Base-by-base conservation (phyloP, 306 rosid genomes). In the Pterocarpus macrocarpus region DNA sequence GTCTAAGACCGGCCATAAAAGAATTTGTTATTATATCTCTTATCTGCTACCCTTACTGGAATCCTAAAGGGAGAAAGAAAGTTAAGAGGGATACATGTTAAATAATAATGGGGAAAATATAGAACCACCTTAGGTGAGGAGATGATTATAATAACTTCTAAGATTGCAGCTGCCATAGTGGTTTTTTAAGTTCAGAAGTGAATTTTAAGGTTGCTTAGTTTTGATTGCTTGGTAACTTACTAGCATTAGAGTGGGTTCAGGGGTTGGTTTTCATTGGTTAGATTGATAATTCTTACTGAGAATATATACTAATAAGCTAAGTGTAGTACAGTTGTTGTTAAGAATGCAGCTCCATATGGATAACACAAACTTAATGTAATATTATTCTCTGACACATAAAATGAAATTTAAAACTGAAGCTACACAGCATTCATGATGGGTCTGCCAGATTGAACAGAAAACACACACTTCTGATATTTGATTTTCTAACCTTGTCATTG, bases 401-500 rank as follows among this genome's bases (percentile, higher is more conserved):
- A 34, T 63, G 69, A 76, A 76, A 41, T 64, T 67, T 72, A 35
- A 77, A 73, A 73, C 73, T 22, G 68, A 80, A 63, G 82, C 34
- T 71, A 35, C 76, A 38, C 39, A 22, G 8, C 52, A 50, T 47
- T 56, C 38, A 34, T 58, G 35, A 14, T 52, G 15, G 62, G 8
- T 50, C 34, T 12, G 61, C 66, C 30, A 50, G 58, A 64, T 43
- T 61, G 57, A 78, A 70, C 36, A 49, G 73, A 67, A 73, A 35
- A 71, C 14, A 14, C 28, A 34, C 32, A 8, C 28, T 22, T 22
- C 28, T 66, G 68, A 39, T 36, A 41, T 77, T 75, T 39, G 45
- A 49, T 62, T 79, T 71, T 86, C 53, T 73, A 73, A 22, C 73
- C 59, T 45, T 30, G 34, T 79, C 75, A 64, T 67, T 73, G 71